Evolutionary conservation across 2,329 filamentous ascomycete species (phyloP), one percentile per base, ranked within the genome.

Genomic region (Botrytis galanthina): DNA sequence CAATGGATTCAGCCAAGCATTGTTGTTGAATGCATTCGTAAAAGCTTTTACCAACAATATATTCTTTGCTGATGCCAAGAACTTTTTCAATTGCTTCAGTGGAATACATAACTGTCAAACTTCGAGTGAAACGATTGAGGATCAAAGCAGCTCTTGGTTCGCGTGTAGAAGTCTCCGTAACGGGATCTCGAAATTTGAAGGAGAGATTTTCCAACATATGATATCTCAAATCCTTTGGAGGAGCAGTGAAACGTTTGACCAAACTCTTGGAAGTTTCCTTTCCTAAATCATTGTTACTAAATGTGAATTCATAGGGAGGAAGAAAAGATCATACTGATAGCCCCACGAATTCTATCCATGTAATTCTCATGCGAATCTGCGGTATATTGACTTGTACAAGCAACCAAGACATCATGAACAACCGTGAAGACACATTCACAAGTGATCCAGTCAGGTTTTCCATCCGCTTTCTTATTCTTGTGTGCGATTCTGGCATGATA

Each of bases 341-440:
- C 48, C 16, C 48, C 66, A 44, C 66, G 66, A 42, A 68, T 42
- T 4, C 37, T 42, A 57, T 68, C 66, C 66, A 68, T 32, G 29
- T 71, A 39, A 26, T 51, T 26, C 20, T 39, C 42, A 44, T 37
- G 26, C n/a, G 54, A 20, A 8, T 22, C 29, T 7, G n/a, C 16
- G 10, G 86, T 86, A 81, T 96, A 97, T 75, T 96, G 88, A 79
- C 92, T 94, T 20, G 91, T 95, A 80, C 92, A 94, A 59, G 93
- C 93, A 67, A 97, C 93, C 82, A 97, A 85, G 35, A 96, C 93
- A 86, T 97, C 92, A 81, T 97, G 92, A 61, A 97, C 94, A 60
- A 97, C 87, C 8, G 93, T 96, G 81, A 97, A 97, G 82, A 93
- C 94, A 82, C 93, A 96, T 83, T 97, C 94, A 83, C 93, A 96